phyloP scores from a whole-genome alignment of 805 yeast species.

The Candida oleophila region DNA sequence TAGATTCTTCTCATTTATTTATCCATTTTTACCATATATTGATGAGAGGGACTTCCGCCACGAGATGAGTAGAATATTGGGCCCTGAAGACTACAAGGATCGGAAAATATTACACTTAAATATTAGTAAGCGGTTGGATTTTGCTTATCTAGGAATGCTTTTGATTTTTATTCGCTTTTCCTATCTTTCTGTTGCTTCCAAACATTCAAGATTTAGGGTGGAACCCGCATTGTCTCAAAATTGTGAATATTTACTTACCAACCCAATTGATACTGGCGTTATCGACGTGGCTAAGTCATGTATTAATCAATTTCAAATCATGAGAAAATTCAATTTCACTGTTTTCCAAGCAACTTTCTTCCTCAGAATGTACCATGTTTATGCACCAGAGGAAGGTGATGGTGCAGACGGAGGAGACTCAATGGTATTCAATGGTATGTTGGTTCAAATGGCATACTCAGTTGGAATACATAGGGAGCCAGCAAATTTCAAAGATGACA shows the following conservation, averaged over 20 bases:
- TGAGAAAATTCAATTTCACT: conserved; percentile 45
- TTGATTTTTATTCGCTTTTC: conserved; percentile 37
- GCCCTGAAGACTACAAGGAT: conserved; percentile 25
- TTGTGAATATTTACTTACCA: conserved; percentile 28
- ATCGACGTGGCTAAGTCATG: conserved; percentile 49
- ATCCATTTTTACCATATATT: conserved; percentile 60
- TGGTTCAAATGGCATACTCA: conserved; percentile 45
- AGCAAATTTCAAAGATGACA: conserved; percentile 31
- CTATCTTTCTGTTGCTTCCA: conserved; percentile 22
- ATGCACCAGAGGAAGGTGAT: conserved; percentile 57
- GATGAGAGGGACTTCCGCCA: conserved; percentile 53
- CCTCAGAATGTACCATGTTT: conserved; percentile 53
- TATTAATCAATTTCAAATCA: conserved; percentile 46
- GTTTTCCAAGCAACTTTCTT: conserved; percentile 60
- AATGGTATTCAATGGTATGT: conserved; percentile 22
- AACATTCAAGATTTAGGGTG: conserved; percentile 8
- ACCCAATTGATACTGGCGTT: conserved; percentile 40
- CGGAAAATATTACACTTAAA: conserved; percentile 16
- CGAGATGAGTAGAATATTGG: conserved; percentile 43
- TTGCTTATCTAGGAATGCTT: conserved; percentile 31
- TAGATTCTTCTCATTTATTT: conserved; percentile 55
- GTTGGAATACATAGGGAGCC: conserved; percentile 53
- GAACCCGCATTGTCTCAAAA: conserved; percentile 4
- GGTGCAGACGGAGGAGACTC: conserved; percentile 35
- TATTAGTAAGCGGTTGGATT: conserved; percentile 30